phyloP scores from a whole-genome alignment of 805 yeast genomes.

The Hanseniaspora thailandica region DNA sequence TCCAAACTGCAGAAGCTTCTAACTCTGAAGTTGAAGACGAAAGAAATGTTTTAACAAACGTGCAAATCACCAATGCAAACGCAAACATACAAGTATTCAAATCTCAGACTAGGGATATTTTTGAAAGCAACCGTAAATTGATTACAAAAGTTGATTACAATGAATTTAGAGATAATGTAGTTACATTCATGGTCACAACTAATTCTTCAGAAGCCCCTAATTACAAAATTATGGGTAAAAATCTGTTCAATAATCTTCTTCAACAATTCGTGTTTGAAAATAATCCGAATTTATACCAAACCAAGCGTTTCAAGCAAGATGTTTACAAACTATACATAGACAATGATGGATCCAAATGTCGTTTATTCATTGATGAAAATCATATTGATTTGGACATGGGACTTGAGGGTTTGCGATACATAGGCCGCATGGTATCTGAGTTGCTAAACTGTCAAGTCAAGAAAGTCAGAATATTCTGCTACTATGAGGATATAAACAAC shows the following conservation, averaged over 20 bases:
- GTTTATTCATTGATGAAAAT: neutral
- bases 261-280: conserved; percentile 11
- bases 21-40: neutral
- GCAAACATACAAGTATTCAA: conserved; percentile 1
- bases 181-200: neutral
- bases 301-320: neutral
- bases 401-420: neutral
- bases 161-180: neutral
- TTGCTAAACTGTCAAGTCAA: neutral
- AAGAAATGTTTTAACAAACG: neutral
- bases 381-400: conserved; percentile 14
- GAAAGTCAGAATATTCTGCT: conserved; percentile 11
- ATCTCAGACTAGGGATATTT: neutral
- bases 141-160: neutral
- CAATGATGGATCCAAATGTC: conserved; percentile 3
- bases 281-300: neutral
- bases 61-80: neutral
- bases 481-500: conserved; percentile 11
- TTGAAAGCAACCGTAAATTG: neutral
- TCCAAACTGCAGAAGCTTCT: neutral
- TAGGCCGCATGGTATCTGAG: neutral
- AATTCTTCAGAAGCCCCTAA: conserved; percentile 12
- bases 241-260: conserved; percentile 6
- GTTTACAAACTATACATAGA: conserved; percentile 3
- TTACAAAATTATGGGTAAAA: conserved; percentile 10